These are phyloP conservation scores for Xanthoconium separans DNA, from an alignment of 1,284 basidiomycete species.

Conservation along the genomic window DNA sequence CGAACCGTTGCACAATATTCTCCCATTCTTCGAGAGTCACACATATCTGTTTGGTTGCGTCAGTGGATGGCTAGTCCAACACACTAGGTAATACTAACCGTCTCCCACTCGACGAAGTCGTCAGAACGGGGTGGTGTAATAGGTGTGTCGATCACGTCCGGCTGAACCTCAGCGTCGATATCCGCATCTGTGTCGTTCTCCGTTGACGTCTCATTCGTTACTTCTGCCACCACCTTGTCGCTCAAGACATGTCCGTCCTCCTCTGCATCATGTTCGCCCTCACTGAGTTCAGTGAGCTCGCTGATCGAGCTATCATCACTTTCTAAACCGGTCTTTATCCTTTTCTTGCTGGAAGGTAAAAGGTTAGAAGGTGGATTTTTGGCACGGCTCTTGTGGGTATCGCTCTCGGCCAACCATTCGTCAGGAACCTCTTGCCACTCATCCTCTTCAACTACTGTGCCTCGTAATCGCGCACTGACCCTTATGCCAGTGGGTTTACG, in stretches of 20 bases:
- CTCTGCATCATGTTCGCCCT: slow-evolving; percentile 31
- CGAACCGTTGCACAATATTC: slow-evolving; percentile 67
- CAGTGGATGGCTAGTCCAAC: slow-evolving; percentile 1
- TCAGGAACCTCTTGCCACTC: slow-evolving; percentile 79
- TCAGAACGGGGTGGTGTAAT: slow-evolving; percentile 33
- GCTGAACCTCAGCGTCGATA: slow-evolving; percentile 1
- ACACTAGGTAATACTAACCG: slow-evolving; percentile 48
- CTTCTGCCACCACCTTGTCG: slow-evolving; percentile 1
- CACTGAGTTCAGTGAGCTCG: slow-evolving; percentile 70
- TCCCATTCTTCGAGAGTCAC: slow-evolving; percentile 83
- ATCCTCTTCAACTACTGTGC: slow-evolving; percentile 47
- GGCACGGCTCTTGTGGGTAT: slow-evolving; percentile 10
- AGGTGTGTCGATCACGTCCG: slow-evolving; percentile 1
- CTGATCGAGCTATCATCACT: slow-evolving; percentile 57
- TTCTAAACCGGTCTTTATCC: slow-evolving; percentile 52
- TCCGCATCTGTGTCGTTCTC: background rate
- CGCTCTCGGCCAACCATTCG: slow-evolving; percentile 59
- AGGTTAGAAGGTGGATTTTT: slow-evolving; percentile 15
- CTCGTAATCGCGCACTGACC: slow-evolving; percentile 63
- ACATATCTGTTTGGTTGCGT: slow-evolving; percentile 55
- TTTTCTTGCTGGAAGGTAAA: slow-evolving; percentile 9
- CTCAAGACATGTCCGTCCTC: slow-evolving; percentile 14
- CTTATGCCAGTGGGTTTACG: slow-evolving; percentile 55
- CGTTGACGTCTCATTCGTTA: background rate
- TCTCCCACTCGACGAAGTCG: slow-evolving; percentile 82